phyloP scores from a whole-genome alignment of 106 monocot genomes.

The Dendrobium chrysotoxum region DNA sequence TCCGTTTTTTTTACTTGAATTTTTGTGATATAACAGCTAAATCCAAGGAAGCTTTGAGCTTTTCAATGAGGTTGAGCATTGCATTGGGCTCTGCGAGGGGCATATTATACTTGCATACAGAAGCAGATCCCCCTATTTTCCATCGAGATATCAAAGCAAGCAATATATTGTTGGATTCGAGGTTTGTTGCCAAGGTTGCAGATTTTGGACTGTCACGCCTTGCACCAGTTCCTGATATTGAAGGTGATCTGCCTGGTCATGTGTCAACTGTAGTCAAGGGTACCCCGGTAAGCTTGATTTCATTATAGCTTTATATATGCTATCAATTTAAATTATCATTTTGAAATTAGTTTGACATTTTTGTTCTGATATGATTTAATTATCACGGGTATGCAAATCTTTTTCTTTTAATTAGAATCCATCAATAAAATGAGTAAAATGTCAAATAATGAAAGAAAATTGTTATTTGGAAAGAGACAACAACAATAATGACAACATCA shows the following conservation, averaged over 20 bases:
- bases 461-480: too few relatives aligned
- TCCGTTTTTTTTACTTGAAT: not conserved
- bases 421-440: too few relatives aligned
- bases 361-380: not conserved
- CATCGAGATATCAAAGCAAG: conserved; percentile 94
- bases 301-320: not conserved
- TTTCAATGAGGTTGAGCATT: conserved; percentile 10
- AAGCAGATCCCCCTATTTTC: conserved; percentile 93
- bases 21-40: conserved; percentile 26
- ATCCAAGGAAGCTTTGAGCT: conserved; percentile 10
- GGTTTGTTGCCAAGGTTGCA: conserved; percentile 81
- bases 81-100: conserved; percentile 8
- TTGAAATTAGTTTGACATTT: not conserved
- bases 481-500: too few relatives aligned
- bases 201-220: conserved; percentile 98
- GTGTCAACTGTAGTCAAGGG: conserved; percentile 95
- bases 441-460: too few relatives aligned
- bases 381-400: too few relatives aligned
- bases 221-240: conserved; percentile 63
- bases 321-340: not conserved
- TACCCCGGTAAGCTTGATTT: conserved; percentile 64
- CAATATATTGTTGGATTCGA: conserved; percentile 90
- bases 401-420: too few relatives aligned
- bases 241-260: conserved; percentile 64
- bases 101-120: conserved; percentile 21